Conservation (phyloP, 306 rosid species). For the Morella rubra region DNA sequence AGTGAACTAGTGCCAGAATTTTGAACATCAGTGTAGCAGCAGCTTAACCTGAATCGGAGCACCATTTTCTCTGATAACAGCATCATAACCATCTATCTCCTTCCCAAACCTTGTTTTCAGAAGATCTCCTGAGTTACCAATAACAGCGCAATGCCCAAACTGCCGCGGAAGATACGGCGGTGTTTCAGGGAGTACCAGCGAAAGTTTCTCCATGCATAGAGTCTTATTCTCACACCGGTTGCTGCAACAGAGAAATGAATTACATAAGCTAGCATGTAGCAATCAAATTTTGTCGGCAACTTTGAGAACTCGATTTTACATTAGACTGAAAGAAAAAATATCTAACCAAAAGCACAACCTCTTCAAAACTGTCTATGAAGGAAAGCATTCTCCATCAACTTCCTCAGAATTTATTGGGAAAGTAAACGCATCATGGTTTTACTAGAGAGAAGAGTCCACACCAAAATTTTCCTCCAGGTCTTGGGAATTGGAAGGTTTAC, state of each 20-base stretch:
- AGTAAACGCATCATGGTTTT: not conserved
- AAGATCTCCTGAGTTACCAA: conserved; percentile 97
- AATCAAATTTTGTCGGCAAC: not conserved
- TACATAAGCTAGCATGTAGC: not conserved
- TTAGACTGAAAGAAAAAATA: not conserved
- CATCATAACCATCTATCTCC: conserved; percentile 87
- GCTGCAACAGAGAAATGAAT: conserved; percentile 50
- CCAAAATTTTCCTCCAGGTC: not conserved
- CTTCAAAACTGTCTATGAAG: conserved; percentile 14
- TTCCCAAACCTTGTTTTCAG: conserved; percentile 86
- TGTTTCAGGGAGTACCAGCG: conserved; percentile 83
- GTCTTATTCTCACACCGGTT: conserved; percentile 76
- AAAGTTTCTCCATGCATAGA: conserved; percentile 81
- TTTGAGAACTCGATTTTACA: not conserved
- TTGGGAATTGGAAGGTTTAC: not conserved
- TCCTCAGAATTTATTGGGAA: not conserved
- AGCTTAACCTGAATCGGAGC: conserved; percentile 77
- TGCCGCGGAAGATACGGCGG: conserved; percentile 87
- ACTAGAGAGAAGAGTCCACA: not conserved
- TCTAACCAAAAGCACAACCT: not conserved
- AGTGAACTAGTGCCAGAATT: conserved; percentile 13
- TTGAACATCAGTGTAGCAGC: conserved; percentile 10
- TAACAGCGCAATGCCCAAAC: conserved; percentile 93
- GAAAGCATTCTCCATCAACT: too few relatives aligned
- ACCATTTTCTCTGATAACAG: conserved; percentile 91